Evolutionary conservation across 169 alveolate species (phyloP).

Genomic region (Cryptosporidium felis): DNA sequence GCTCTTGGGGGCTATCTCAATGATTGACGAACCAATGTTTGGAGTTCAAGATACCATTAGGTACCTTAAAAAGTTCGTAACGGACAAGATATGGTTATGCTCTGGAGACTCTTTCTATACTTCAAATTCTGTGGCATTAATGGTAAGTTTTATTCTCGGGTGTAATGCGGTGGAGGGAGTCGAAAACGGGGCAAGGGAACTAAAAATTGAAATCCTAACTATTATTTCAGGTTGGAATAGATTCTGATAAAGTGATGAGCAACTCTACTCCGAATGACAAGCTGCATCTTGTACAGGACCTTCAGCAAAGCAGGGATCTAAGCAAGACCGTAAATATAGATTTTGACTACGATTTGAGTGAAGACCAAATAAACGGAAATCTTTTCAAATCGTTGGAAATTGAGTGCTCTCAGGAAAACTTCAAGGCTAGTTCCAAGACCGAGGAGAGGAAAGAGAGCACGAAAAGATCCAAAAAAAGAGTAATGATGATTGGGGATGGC

Average conservation of each 20-base stretch:
- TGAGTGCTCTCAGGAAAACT: not conserved
- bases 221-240: slow-evolving; percentile 45
- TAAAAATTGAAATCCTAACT: not conserved
- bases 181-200: not conserved
- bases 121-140: slow-evolving; percentile 43
- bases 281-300: slow-evolving; percentile 25
- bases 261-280: slow-evolving; percentile 51
- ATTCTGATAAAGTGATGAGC: slow-evolving; percentile 55
- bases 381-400: not conserved
- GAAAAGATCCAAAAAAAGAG: slow-evolving; percentile 5
- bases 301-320: slow-evolving; percentile 14
- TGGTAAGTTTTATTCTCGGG: slow-evolving; percentile 68
- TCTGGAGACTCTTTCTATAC: slow-evolving; percentile 64
- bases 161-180: no score
- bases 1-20: slow-evolving; percentile 40
- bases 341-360: not conserved
- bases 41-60: slow-evolving; percentile 34
- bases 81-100: slow-evolving; percentile 51
- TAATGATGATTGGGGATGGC: slow-evolving; percentile 71
- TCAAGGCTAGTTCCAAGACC: not conserved
- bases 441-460: not conserved
- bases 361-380: not conserved
- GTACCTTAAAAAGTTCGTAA: slow-evolving; percentile 9
- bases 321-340: slow-evolving; percentile 13
- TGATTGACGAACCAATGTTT: slow-evolving; percentile 60